phyloP scores from a whole-genome alignment of 2,329 filamentous ascomycete genomes.

The Tolypocladium sp. region DNA sequence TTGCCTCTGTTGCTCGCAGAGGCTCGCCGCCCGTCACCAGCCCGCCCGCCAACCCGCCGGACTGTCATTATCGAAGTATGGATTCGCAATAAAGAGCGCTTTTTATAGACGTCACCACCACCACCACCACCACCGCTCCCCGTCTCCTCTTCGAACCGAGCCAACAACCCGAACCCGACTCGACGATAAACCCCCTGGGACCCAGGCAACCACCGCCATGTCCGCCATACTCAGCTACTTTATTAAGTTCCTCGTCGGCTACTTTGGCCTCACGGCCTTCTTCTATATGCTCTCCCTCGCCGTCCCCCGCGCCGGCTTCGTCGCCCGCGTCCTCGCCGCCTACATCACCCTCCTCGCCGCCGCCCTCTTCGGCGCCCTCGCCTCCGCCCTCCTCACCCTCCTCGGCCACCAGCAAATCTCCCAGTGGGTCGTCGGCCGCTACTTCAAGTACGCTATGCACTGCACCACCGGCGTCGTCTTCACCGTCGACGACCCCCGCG shows the following conservation, averaged over 20 bases:
- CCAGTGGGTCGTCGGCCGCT: conserved; percentile 75
- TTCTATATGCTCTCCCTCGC: conserved; percentile 56
- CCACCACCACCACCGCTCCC: too few relatives aligned
- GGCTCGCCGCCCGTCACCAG: neutral
- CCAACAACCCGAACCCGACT: neutral
- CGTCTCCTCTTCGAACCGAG: neutral
- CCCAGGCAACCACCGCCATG: conserved; percentile 18
- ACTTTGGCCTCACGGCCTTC: conserved; percentile 38
- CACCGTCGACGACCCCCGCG: conserved; percentile 56
- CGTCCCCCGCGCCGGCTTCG: conserved; percentile 54
- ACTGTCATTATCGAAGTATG: neutral
- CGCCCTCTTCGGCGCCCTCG: conserved; percentile 66
- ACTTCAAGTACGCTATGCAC: conserved; percentile 74
- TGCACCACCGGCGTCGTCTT: conserved; percentile 71
- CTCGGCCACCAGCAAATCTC: conserved; percentile 65
- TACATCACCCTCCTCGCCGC: conserved; percentile 52
- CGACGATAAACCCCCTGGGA: too few relatives aligned
- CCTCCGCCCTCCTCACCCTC: conserved; percentile 61
- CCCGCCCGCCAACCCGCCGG: neutral
- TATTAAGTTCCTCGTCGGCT: conserved; percentile 40
- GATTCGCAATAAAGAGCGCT: neutral
- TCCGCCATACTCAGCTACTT: conserved; percentile 24
- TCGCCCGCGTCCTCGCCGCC: conserved; percentile 56
- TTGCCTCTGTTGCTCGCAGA: neutral
- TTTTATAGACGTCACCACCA: neutral